Conservation (phyloP, 768 basidiomycete species). For the Lanmaoa rubissima region DNA sequence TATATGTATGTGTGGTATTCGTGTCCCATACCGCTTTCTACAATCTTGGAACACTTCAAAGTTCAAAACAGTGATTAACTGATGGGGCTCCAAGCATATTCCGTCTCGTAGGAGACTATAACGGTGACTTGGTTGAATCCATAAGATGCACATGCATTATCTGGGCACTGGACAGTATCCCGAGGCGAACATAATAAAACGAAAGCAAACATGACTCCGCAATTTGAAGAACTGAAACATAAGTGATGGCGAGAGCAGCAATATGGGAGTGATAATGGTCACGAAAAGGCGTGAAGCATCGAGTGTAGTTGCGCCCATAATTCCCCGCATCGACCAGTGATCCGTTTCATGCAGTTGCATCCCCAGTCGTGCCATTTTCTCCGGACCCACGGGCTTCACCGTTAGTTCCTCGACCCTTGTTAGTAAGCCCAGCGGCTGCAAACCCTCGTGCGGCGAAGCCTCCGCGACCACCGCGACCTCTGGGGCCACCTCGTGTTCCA, state of each 20-base stretch:
- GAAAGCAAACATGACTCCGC: conserved; percentile 25
- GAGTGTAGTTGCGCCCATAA: conserved; percentile 13
- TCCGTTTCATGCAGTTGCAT: conserved; percentile 23
- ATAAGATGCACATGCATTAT: conserved; percentile 22
- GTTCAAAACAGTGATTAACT: neutral
- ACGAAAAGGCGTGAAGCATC: conserved; percentile 20
- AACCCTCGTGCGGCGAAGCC: conserved; percentile 62
- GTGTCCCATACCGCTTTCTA: neutral
- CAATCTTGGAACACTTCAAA: neutral
- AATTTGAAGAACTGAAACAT: conserved; percentile 16
- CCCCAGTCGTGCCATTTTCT: conserved; percentile 29
- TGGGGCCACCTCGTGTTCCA: conserved; percentile 48
- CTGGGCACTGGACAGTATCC: conserved; percentile 15
- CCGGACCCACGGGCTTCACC: conserved; percentile 30
- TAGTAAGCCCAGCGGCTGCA: conserved; percentile 64
- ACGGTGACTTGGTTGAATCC: conserved; percentile 6
- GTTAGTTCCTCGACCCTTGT: conserved; percentile 30
- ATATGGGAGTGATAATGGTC: conserved; percentile 12
- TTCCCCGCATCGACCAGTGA: conserved; percentile 17
- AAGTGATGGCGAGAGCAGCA: conserved; percentile 6
- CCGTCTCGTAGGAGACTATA: neutral
- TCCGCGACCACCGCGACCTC: conserved; percentile 49
- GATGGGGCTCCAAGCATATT: neutral
- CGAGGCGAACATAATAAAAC: conserved; percentile 19
- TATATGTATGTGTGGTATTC: too few species aligned